Evolutionary conservation across 192 early-diverging fungal species (phyloP).

Genomic region (Mortierella antarctica): DNA sequence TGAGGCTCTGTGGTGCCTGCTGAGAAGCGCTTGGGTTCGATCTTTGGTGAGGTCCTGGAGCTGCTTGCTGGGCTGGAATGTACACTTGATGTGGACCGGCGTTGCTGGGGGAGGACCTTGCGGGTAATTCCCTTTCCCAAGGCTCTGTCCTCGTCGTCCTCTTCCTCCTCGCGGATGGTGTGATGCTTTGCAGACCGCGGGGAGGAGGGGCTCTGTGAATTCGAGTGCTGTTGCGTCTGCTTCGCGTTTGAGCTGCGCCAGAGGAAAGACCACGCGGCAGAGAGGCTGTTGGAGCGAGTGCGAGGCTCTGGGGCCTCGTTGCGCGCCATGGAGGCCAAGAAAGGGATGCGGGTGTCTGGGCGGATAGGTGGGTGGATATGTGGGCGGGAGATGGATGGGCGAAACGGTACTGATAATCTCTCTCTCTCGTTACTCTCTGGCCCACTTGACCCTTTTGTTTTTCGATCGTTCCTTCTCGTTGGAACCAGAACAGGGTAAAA

Average conservation of each 20-base stretch:
- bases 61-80: constrained; percentile 40
- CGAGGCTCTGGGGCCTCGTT: constrained; percentile 47
- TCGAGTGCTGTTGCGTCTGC: not conserved
- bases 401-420: no score
- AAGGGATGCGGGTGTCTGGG: not conserved
- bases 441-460: constrained; percentile 5
- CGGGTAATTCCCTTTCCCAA: constrained; percentile 45
- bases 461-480: not conserved
- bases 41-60: constrained; percentile 29
- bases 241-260: constrained; percentile 34
- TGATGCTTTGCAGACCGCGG: constrained; percentile 22
- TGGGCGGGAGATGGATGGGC: not conserved
- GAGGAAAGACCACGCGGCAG: constrained; percentile 44
- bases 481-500: constrained; percentile 4
- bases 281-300: constrained; percentile 47
- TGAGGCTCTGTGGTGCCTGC: not conserved
- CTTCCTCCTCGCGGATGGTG: constrained; percentile 40
- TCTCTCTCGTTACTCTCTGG: no score
- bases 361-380: not conserved
- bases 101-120: constrained; percentile 49
- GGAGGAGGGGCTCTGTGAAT: not conserved
- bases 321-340: constrained; percentile 25
- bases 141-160: constrained; percentile 41
- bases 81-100: constrained; percentile 33
- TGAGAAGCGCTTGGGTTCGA: constrained; percentile 6